Base-by-base conservation (phyloP, 345 rosid genomes). In the Eucalyptus erythrocorys region DNA sequence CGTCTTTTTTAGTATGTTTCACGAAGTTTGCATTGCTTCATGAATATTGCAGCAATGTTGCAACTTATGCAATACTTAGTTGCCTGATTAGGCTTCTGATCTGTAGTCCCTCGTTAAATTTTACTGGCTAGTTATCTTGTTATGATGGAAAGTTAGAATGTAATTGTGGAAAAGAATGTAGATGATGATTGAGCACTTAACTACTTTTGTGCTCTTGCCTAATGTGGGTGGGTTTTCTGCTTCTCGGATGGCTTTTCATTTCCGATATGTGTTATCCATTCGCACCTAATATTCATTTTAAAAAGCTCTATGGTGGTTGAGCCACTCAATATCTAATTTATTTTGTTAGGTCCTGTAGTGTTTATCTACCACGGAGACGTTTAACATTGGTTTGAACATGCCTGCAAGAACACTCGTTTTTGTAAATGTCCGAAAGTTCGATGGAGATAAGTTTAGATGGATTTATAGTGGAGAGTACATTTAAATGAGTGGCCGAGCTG, bases 401-500 rank as follows among this genome's bases (percentile, higher is more conserved):
- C 99, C 99, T 81, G 99, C 99, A 90, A 98, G 97, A 92, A 98
- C 99, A 47, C 98, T 98, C 88, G 99, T 98, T 14, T 98, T 97
- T 90, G 96, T 98, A 90, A 98, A 95, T 94, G 99, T 96, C 82
- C 98, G 99, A 86, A 96, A 98, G 94, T 98, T 97, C 90, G 99
- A 98, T 89, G 99, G 99, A 50, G 98, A 97, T 93, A 98, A 98
- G 93, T 98, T 98, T 91, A 94, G 99, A 92, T 98, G 99, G 99
- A 92, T 98, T 93, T 93, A 99, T 53, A 95, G 99, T 92, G 99
- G 99, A 89, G 99, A 97, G 90, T 98, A 98, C 91, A 95, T 97
- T 88, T 99, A 98, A 88, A 98, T 98, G 99, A 98, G 99, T 91
- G 99, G 99, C 43, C 97, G 99, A 88, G 99, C 99, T 87, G 99